Conservation (phyloP, 2,329 filamentous ascomycete species). For the Dryadomyces quercus-mongolicae region DNA sequence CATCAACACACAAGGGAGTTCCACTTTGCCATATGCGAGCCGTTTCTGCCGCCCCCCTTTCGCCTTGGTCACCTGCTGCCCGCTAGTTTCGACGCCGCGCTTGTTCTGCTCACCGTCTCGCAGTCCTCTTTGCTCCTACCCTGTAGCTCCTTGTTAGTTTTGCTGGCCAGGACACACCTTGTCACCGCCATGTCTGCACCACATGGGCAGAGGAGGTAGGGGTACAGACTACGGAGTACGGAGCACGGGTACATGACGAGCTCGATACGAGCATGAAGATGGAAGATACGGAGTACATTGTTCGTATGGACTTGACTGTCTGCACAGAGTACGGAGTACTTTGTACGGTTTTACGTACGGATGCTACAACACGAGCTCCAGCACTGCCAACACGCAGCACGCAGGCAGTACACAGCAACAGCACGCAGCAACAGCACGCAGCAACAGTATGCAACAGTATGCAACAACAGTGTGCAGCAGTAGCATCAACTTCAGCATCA, state of each 20-base stretch:
- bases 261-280: neutral
- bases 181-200: neutral
- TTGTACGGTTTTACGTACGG: too few species aligned
- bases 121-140: neutral
- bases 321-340: neutral
- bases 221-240: neutral
- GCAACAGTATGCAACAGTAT: too few species aligned
- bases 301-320: neutral
- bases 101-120: constrained; percentile 1
- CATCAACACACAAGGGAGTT: neutral
- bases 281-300: neutral
- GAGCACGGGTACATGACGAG: neutral
- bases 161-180: neutral
- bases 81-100: neutral
- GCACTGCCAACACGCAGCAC: too few species aligned
- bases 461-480: too few species aligned
- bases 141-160: neutral
- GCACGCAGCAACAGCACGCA: neutral
- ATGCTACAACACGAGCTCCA: too few species aligned
- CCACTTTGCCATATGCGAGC: neutral
- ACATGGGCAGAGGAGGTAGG: neutral
- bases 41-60: neutral
- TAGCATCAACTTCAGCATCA: too few species aligned
- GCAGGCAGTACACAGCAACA: neutral
- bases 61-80: neutral